Conservation (phyloP, 352 stramenopile genomes). For the Globisporangium paddicum region DNA sequence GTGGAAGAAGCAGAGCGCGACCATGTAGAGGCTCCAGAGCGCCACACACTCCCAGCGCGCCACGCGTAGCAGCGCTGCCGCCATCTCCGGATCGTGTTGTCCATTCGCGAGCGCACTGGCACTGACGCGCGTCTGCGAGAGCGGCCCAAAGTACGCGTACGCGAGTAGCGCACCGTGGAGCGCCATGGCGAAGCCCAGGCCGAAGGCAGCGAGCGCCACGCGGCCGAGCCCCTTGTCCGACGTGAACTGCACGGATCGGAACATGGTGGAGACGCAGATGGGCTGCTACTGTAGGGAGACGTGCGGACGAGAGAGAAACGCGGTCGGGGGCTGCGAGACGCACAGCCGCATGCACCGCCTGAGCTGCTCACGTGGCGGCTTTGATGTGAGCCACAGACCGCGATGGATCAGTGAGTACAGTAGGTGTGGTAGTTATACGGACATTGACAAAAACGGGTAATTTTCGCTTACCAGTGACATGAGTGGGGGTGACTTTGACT, state of each 20-base stretch:
- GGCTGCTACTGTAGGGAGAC: neutral
- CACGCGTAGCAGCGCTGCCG: conserved; percentile 1
- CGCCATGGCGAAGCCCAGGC: conserved; percentile 66
- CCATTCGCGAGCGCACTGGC: neutral
- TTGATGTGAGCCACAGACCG: neutral
- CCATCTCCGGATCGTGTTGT: neutral
- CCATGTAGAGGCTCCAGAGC: conserved; percentile 71
- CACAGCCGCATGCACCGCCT: neutral
- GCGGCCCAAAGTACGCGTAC: conserved; percentile 24
- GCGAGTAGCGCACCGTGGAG: conserved; percentile 52
- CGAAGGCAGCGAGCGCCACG: conserved; percentile 72
- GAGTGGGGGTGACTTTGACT: no score
- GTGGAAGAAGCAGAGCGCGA: conserved; percentile 82
- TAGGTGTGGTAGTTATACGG: neutral
- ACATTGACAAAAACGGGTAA: neutral
- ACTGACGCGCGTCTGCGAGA: neutral
- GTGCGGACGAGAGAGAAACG: neutral
- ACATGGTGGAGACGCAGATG: conserved; percentile 28
- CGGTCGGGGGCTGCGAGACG: neutral
- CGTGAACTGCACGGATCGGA: conserved; percentile 71
- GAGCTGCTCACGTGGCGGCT: neutral
- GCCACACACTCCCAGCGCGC: conserved; percentile 45
- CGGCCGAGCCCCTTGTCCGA: conserved; percentile 70
- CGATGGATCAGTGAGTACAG: neutral
- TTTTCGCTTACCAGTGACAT: no score